Conservation (phyloP, 495 filamentous ascomycete genomes). For the Aspergillus carlsbadensis region DNA sequence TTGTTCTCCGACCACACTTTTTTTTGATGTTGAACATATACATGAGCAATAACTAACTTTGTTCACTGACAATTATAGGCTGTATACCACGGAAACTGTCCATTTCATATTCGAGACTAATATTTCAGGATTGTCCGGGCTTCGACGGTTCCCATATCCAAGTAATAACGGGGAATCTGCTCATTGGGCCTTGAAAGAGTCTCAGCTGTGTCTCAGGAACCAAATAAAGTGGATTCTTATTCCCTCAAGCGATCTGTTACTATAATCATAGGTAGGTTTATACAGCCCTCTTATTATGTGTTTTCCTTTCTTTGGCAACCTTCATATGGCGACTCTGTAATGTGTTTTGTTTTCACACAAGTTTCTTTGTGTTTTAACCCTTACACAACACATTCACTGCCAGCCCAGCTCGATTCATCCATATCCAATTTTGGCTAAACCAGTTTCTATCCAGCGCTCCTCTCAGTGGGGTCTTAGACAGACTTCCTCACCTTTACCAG, state of each 20-base stretch:
- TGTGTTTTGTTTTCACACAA: background rate
- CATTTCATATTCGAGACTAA: background rate
- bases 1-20: background rate
- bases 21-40: background rate
- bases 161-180: background rate
- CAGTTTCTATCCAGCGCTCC: background rate
- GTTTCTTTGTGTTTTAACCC: background rate
- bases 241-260: background rate
- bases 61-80: background rate
- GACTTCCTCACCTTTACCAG: background rate
- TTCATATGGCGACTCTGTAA: background rate
- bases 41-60: constrained; percentile 1
- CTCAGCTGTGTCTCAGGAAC: background rate
- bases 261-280: background rate
- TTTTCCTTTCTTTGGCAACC: background rate
- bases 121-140: background rate
- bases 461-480: background rate
- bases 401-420: background rate
- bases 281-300: background rate
- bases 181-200: background rate
- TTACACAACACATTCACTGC: background rate
- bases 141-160: background rate
- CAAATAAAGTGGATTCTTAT: background rate
- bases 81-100: constrained; percentile 1
- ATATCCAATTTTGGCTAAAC: background rate